Evolutionary conservation across 495 filamentous ascomycete species (phyloP), one percentile per base, ranked within the genome.

Genomic region (Penicillium lagena): DNA sequence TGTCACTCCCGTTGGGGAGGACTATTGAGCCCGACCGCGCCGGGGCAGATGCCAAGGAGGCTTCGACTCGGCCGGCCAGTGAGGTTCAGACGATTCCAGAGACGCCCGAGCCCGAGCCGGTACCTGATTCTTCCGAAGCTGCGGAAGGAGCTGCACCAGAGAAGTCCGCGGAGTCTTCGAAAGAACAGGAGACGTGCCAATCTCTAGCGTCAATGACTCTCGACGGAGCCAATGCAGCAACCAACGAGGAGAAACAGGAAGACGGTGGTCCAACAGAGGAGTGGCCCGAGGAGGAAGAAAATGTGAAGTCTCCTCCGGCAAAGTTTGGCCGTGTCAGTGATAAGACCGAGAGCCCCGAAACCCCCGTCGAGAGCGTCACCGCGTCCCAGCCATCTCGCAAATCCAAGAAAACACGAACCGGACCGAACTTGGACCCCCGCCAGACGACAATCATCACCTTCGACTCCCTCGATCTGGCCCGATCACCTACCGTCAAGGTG

Each of bases 361-460:
- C 14, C 43, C 43, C 13, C 13, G 38, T 29, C 12, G 14, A 35
- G 11, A 39, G 41, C 32, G 12, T 13, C 8, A 17, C 42, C 0
- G 35, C 27, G 12, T 41, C 54, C 11, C 39, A 54, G 13, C 49
- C 43, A 29, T 4, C 29, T 4, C 35, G 36, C n/a, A 65, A 63
- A 30, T 35, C 47, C 29, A 59, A 66, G 43, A 62, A 64, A 46
- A 50, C 58, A 39, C 39, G 52, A 43, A 22, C 29, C 10, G 55
- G 57, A 1, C 38, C 37, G 5, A 63, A 60, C 34, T 43, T 55
- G 28, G 51, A 68, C 37, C 48, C 58, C 12, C 40, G 39, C 34
- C 73, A 72, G 36, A 80, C 89, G 7, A 74, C 74, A 15, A 95
- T 98, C 44, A 81, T 98, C 50, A 89, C 87, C 0, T 79, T 98